A percentile compares a stretch with the other conserved stretches of the same genome.
Conservation (phyloP, 1,284 basidiomycete genomes). For the Malassezia equina region DNA sequence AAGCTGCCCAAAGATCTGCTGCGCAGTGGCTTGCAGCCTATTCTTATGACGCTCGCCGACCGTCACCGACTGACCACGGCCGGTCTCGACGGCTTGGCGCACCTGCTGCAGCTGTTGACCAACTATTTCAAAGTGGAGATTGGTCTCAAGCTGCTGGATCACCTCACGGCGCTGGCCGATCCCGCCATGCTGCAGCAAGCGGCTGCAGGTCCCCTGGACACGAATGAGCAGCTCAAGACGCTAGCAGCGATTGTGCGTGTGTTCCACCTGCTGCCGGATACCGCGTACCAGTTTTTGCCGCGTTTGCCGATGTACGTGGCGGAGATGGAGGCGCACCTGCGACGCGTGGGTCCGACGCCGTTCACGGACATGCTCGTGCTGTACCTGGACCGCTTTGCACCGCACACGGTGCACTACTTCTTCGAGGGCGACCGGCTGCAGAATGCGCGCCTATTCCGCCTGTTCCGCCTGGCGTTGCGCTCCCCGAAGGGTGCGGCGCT, state of each 20-base stretch:
- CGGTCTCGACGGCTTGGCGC: conserved; percentile 80
- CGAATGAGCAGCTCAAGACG: conserved; percentile 84
- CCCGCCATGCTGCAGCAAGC: conserved; percentile 35
- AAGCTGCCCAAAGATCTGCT: conserved; percentile 90
- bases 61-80: conserved; percentile 87
- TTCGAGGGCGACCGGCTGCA: conserved; percentile 60
- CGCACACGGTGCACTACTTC: conserved; percentile 74
- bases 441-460: conserved; percentile 46
- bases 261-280: conserved; percentile 76
- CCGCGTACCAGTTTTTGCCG: conserved; percentile 84
- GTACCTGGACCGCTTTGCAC: conserved; percentile 81
- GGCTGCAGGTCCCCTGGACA: conserved; percentile 50
- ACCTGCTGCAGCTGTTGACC: conserved; percentile 85
- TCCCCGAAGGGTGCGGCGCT: conserved; percentile 34
- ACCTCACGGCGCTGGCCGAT: conserved; percentile 50
- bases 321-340: conserved; percentile 83
- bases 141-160: conserved; percentile 89
- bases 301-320: conserved; percentile 76
- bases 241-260: conserved; percentile 90
- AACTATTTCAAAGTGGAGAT: conserved; percentile 99
- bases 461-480: conserved; percentile 33
- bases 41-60: conserved; percentile 95
- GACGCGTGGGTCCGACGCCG: conserved; percentile 77
- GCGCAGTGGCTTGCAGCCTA: conserved; percentile 87
- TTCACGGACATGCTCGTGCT: conserved; percentile 87